These are phyloP conservation scores for Alternaria rosae DNA, from an alignment of 2,329 filamentous ascomycete species.

Conservation along the genomic window DNA sequence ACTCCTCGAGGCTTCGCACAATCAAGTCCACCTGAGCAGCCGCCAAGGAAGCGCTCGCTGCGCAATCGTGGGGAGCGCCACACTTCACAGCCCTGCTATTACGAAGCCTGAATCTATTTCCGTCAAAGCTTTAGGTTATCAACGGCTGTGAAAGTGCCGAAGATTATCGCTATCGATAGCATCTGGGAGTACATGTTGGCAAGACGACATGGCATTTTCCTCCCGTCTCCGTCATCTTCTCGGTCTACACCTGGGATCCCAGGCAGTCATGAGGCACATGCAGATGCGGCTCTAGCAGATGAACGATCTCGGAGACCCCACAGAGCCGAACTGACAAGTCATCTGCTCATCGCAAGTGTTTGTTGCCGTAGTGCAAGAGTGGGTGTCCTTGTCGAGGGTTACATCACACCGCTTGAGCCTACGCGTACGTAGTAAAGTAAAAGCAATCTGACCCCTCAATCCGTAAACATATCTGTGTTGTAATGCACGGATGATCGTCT, in stretches of 20 bases:
- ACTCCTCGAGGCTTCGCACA: not conserved
- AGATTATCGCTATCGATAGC: not conserved
- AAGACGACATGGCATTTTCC: not conserved
- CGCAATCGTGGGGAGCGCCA: conserved; percentile 17
- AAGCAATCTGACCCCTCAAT: not conserved
- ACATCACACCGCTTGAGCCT: not conserved
- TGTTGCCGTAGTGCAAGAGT: not conserved
- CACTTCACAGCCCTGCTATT: conserved; percentile 18
- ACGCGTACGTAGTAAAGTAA: not conserved
- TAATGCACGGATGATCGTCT: not conserved
- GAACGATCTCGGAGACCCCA: not conserved
- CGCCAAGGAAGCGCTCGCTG: conserved; percentile 12
- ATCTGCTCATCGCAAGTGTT: not conserved
- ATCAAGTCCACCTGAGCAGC: conserved; percentile 7
- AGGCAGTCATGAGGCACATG: not conserved
- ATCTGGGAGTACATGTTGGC: not conserved
- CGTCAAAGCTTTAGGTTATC: not conserved
- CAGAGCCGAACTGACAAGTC: not conserved
- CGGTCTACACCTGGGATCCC: not conserved
- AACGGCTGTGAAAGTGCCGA: not conserved
- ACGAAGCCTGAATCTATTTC: conserved; percentile 17
- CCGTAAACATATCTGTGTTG: not conserved
- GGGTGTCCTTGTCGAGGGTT: not conserved
- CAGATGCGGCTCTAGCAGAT: not conserved
- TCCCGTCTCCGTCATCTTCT: not conserved